Conservation (phyloP, 108 stramenopile genomes). For the Aurantiochytrium sp. region DNA sequence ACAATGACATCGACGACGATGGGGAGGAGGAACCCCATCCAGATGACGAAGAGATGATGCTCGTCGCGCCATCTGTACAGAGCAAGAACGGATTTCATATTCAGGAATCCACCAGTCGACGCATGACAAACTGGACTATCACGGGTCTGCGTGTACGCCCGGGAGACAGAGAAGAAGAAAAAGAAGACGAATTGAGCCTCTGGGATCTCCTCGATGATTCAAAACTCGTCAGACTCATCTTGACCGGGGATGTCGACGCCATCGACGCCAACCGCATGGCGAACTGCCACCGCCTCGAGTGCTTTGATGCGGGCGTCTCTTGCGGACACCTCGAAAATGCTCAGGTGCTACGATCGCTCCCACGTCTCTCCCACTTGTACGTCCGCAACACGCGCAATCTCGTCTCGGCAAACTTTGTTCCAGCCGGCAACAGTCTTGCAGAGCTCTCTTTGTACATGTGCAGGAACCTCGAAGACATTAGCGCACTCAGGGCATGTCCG, state of each 20-base stretch:
- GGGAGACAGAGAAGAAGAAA: background rate
- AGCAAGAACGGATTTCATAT: background rate
- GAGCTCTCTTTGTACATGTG: conserved; percentile 10
- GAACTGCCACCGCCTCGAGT: background rate
- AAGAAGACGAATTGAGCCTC: background rate
- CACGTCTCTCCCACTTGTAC: background rate
- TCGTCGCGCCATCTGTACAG: background rate
- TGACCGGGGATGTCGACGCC: background rate
- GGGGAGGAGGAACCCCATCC: background rate
- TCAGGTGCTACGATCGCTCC: background rate
- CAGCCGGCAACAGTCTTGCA: background rate
- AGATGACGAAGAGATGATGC: background rate
- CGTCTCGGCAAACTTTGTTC: background rate
- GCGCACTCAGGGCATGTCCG: background rate
- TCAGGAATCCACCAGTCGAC: background rate
- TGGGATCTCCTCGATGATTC: background rate
- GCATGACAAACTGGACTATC: background rate
- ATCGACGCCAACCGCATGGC: background rate
- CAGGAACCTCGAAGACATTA: background rate
- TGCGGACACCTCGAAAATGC: background rate
- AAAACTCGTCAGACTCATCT: background rate
- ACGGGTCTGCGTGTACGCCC: background rate
- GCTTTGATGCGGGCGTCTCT: conserved; percentile 5
- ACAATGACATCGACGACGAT: no score
- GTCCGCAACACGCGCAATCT: background rate